Conservation (phyloP, 257 asterid species). For the Solanum pinnatisectum region DNA sequence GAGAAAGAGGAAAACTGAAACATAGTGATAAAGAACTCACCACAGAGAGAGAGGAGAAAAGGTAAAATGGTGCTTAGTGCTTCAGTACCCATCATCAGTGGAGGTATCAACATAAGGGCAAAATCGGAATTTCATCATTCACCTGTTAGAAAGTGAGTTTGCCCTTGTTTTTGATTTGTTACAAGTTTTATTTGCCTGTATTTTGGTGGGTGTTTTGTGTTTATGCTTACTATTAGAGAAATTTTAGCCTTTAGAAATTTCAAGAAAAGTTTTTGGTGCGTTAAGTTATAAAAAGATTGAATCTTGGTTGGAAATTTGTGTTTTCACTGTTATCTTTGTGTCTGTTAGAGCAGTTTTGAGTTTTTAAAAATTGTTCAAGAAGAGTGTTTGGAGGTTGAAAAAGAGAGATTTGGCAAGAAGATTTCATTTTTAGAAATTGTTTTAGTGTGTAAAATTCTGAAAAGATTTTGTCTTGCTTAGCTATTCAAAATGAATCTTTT, state of each 20-base stretch:
- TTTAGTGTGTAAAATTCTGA: neutral
- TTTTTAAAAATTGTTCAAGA: neutral
- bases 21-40: neutral
- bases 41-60: too few species aligned
- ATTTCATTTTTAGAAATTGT: neutral
- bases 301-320: neutral
- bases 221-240: neutral
- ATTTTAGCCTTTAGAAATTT: neutral
- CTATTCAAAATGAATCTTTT: neutral
- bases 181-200: neutral
- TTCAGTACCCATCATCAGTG: constrained; percentile 22
- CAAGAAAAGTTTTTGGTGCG: neutral
- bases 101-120: constrained; percentile 16
- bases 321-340: neutral
- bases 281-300: neutral
- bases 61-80: constrained; percentile 28
- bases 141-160: constrained; percentile 28
- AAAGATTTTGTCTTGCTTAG: neutral
- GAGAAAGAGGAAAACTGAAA: neutral
- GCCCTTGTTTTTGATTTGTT: neutral
- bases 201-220: neutral
- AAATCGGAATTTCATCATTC: constrained; percentile 21
- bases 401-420: neutral
- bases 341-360: neutral
- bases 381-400: neutral